Base-by-base conservation (phyloP, 2,329 filamentous ascomycete species). In the Phaeosphaeriaceae sp. region DNA sequence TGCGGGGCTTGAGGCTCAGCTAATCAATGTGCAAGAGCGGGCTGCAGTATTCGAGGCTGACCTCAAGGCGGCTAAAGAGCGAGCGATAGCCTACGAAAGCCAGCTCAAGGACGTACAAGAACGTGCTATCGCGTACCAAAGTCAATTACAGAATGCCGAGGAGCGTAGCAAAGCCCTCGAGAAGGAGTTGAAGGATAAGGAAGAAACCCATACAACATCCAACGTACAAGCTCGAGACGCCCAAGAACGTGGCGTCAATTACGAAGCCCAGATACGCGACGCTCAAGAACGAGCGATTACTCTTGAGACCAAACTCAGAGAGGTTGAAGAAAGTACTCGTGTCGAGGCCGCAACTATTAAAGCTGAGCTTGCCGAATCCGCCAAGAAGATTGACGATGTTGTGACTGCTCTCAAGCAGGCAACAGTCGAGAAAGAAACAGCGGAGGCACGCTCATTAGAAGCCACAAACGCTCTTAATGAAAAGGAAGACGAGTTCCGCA, bases 401-500 rank as follows among this genome's bases (percentile, higher is more conserved):
- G 60, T 57, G 16, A 42, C 52, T 28, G 63, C 64, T 2, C 61
- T 74, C 11, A 52, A 58, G 18, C 45, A 58, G 6, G 64, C 64
- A 4, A 68, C 64, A 7, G 42, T 58, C 3, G 64, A 66, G 33
- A 71, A 71, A 41, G 63, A 73, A 46, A 61, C 64, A 16, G 65
- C 68, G 7, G 68, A 73, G 46, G 54, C 61, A 8, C 68, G 66
- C 32, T 56, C 64, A 6, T 46, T 60, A 4, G 66, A 72, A 46
- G 60, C 63, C 1, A 61, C 66, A 9, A 63, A 65, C 12, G 54
- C 54, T 1, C 57, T 73, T 20, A 65, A 64, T 12, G 59, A 61
- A 5, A 74, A 73, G 34, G 69, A 72, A 43, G 61, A 73, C 38
- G 71, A 73, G 23, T 63, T 73, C 38, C 65, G 67, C 26, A 62